Percentiles rank a stretch among this genome's conserved stretches.
phyloP scores from a whole-genome alignment of 495 filamentous ascomycete species.

The Hypoxylon rickii region DNA sequence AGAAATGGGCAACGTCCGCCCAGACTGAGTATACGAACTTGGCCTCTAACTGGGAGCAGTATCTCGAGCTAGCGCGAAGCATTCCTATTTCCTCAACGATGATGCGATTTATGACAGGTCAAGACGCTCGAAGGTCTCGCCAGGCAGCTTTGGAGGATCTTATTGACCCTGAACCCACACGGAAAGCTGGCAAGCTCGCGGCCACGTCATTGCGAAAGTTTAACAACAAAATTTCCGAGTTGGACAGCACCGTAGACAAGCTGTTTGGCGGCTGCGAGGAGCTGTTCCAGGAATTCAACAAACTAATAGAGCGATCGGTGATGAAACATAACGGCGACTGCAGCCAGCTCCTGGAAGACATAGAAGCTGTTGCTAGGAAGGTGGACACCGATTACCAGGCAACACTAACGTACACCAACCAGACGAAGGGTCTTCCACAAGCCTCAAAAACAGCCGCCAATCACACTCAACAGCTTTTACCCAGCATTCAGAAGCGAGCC shows the following conservation, averaged over 20 bases:
- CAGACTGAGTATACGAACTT: slow-evolving; percentile 70
- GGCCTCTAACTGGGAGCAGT: slow-evolving; percentile 69
- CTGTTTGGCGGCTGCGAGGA: slow-evolving; percentile 52
- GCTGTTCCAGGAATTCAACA: slow-evolving; percentile 54
- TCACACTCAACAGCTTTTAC: slow-evolving; percentile 87
- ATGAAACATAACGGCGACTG: slow-evolving; percentile 48
- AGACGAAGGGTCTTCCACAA: slow-evolving; percentile 72
- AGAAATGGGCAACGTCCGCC: slow-evolving; percentile 71
- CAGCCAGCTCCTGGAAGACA: slow-evolving; percentile 72
- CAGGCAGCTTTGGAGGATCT: slow-evolving; percentile 69
- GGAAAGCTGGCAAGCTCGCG: slow-evolving; percentile 62
- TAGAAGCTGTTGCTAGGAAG: slow-evolving; percentile 82
- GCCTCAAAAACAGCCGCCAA: slow-evolving; percentile 84
- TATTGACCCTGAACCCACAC: slow-evolving; percentile 68
- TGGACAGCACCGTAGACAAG: slow-evolving; percentile 51
- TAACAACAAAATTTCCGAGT: slow-evolving; percentile 48
- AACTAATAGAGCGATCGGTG: slow-evolving; percentile 50
- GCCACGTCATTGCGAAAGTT: slow-evolving; percentile 52
- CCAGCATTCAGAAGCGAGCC: slow-evolving; percentile 71
- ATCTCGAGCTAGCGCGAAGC: slow-evolving; percentile 62
- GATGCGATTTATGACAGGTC: slow-evolving; percentile 59
- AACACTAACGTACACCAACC: slow-evolving; percentile 68
- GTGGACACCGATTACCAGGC: slow-evolving; percentile 86
- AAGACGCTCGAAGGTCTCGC: slow-evolving; percentile 44
- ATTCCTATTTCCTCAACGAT: slow-evolving; percentile 60